Conservation (phyloP, 345 rosid genomes). For the Brassica cretica region DNA sequence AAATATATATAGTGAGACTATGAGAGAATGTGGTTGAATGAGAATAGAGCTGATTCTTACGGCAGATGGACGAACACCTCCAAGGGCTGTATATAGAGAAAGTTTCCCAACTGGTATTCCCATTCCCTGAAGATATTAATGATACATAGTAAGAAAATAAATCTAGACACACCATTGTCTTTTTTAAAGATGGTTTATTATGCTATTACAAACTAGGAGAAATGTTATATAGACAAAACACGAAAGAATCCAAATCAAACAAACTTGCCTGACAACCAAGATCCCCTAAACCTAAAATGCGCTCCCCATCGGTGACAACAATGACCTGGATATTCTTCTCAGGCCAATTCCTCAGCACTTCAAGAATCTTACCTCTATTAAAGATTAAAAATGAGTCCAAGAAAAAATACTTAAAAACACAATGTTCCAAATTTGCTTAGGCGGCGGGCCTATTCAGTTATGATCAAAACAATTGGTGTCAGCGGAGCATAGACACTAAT, state of each 20-base stretch:
- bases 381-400: neutral
- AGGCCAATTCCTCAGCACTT: neutral
- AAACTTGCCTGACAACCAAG: neutral
- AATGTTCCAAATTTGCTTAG: neutral
- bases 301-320: neutral
- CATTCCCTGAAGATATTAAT: neutral
- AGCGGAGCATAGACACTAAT: too few relatives aligned
- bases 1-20: neutral
- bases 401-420: neutral
- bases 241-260: neutral
- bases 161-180: too few relatives aligned
- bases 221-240: neutral
- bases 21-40: neutral
- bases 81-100: neutral
- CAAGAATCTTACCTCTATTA: neutral
- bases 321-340: neutral
- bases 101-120: constrained; percentile 2
- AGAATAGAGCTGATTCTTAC: constrained; percentile 1
- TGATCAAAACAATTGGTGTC: too few relatives aligned
- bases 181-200: too few relatives aligned
- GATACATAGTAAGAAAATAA: neutral
- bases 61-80: neutral
- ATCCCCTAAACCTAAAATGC: neutral
- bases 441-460: too few relatives aligned
- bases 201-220: neutral